Percentiles rank a stretch among this genome's conserved stretches.
Evolutionary conservation across 805 yeast species (phyloP).

Genomic region (Starmerella apis): DNA sequence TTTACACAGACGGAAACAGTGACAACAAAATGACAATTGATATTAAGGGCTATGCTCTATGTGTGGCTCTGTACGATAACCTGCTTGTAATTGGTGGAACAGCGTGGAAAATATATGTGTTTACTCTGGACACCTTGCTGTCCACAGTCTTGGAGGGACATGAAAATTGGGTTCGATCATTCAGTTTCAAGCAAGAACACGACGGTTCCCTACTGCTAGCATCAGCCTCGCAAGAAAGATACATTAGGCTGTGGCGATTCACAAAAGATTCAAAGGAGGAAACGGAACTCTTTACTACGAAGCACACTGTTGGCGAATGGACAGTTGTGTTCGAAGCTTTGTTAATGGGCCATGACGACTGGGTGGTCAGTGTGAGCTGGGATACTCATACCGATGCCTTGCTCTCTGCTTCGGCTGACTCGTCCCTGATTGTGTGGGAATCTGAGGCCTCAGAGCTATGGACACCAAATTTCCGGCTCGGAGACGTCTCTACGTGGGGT

Average conservation of each 20-base stretch:
- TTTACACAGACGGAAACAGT: constrained; percentile 41
- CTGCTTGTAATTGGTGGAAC: constrained; percentile 33
- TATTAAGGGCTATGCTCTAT: constrained; percentile 27
- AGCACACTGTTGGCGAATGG: constrained; percentile 34
- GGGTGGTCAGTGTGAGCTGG: constrained; percentile 85
- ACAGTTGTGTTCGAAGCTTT: constrained; percentile 75
- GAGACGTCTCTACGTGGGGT: constrained; percentile 90
- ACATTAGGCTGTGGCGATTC: constrained; percentile 81
- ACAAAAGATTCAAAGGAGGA: constrained; percentile 33
- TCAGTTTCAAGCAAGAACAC: constrained; percentile 48
- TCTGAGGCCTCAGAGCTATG: constrained; percentile 46
- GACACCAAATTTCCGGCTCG: constrained; percentile 70
- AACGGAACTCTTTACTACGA: constrained; percentile 58
- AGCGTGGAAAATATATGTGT: constrained; percentile 41
- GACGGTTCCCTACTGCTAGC: constrained; percentile 54
- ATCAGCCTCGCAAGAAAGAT: constrained; percentile 85
- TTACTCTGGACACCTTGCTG: constrained; percentile 20
- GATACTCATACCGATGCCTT: constrained; percentile 50
- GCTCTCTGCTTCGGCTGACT: constrained; percentile 83
- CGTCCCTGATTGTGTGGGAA: constrained; percentile 83
- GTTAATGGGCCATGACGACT: constrained; percentile 96
- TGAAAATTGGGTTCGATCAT: constrained; percentile 87
- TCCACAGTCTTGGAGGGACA: constrained; percentile 57
- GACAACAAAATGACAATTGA: constrained; percentile 13
- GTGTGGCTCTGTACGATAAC: constrained; percentile 20